Conservation (phyloP, 1,139 yeast genomes). For the Kurtzmaniella quercitrusa region DNA sequence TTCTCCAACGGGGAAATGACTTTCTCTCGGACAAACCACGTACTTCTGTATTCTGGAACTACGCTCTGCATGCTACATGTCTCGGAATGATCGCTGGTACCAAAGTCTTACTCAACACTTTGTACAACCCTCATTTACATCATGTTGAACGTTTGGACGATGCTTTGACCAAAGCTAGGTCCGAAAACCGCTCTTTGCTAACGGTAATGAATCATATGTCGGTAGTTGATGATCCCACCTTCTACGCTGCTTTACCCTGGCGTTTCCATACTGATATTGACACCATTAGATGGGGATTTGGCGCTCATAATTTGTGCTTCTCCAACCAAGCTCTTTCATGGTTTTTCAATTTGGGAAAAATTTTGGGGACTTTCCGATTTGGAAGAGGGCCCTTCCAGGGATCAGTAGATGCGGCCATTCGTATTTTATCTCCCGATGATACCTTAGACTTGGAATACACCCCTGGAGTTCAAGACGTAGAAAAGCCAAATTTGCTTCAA, state of each 20-base stretch:
- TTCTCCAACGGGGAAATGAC: conserved; percentile 70
- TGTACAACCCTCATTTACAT: conserved; percentile 60
- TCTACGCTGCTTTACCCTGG: conserved; percentile 85
- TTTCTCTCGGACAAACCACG: conserved; percentile 64
- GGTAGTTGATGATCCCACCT: conserved; percentile 86
- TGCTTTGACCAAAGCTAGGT: conserved; percentile 58
- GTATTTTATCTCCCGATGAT: conserved; percentile 77
- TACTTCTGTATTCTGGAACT: conserved; percentile 55
- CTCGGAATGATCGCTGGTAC: conserved; percentile 61
- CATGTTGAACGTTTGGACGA: conserved; percentile 59
- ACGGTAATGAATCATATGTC: conserved; percentile 98
- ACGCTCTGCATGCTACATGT: conserved; percentile 67
- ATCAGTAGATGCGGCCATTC: conserved; percentile 82
- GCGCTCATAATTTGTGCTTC: conserved; percentile 90
- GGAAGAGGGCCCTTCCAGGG: conserved; percentile 94
- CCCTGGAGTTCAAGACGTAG: conserved; percentile 26
- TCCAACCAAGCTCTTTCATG: conserved; percentile 46
- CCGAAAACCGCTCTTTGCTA: conserved; percentile 67
- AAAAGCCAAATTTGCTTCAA: conserved; percentile 29
- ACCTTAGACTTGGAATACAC: conserved; percentile 53
- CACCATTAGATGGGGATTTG: conserved; percentile 87
- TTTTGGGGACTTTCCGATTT: conserved; percentile 77
- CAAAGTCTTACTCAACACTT: conserved; percentile 54
- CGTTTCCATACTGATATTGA: conserved; percentile 59
- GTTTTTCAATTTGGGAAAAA: conserved; percentile 86